These are phyloP conservation scores for Pichia membranifaciens DNA, from an alignment of 805 yeast species.

Conservation along the genomic window DNA sequence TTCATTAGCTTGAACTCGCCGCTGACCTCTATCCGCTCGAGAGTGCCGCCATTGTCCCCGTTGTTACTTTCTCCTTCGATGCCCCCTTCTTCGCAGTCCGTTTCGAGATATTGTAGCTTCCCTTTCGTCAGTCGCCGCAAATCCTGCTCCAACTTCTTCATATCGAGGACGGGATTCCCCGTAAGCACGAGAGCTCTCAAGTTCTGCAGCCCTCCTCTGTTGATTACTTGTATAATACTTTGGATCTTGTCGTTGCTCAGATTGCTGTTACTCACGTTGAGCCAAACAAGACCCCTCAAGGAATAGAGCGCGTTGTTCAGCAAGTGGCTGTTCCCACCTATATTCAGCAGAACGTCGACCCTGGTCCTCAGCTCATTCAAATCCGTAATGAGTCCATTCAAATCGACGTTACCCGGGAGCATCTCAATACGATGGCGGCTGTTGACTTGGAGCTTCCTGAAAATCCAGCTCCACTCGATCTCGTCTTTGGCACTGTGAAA, in stretches of 20 bases:
- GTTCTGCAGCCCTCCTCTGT: slow-evolving; percentile 6
- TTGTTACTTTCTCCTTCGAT: no score
- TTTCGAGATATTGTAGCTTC: slow-evolving; percentile 12
- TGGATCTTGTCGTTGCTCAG: slow-evolving; percentile 6
- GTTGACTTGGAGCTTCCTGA: slow-evolving; percentile 4
- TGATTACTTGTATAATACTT: slow-evolving; percentile 11
- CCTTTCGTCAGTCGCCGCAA: slow-evolving; percentile 5
- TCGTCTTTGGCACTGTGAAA: background rate
- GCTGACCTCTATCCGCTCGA: slow-evolving; percentile 1
- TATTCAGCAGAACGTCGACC: slow-evolving; percentile 7
- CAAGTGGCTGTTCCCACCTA: slow-evolving; percentile 4
- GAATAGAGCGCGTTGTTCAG: slow-evolving; percentile 7
- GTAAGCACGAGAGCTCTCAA: slow-evolving; percentile 10
- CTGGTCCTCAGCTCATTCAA: slow-evolving; percentile 2
- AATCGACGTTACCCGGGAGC: slow-evolving; percentile 12
- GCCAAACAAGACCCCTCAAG: slow-evolving; percentile 9
- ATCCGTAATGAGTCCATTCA: slow-evolving; percentile 7
- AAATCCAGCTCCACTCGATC: slow-evolving; percentile 11
- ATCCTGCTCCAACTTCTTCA: slow-evolving; percentile 9
- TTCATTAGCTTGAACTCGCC: slow-evolving; percentile 10
- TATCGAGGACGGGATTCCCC: slow-evolving; percentile 5
- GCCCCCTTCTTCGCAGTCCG: slow-evolving; percentile 4
- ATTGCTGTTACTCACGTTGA: slow-evolving; percentile 6
- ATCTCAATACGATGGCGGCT: slow-evolving; percentile 12
- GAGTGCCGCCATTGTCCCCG: background rate